Evolutionary conservation across 2,329 filamentous ascomycete species (phyloP).

Genomic region (Aspergillus alliaceus): DNA sequence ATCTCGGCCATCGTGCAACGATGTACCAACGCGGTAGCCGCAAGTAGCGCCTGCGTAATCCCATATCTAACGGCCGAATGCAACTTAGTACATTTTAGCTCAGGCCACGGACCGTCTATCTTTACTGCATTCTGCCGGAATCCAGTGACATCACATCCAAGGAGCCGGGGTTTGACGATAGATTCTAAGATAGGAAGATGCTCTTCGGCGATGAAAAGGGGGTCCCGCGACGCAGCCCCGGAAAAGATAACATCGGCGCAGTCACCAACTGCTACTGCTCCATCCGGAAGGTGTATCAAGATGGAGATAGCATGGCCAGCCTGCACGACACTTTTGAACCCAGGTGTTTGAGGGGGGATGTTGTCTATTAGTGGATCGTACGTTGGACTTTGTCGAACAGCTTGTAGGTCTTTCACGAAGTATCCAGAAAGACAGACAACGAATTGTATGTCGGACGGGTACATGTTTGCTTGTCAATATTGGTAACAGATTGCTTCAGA

Average conservation of each 20-base stretch:
- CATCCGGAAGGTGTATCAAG: slow-evolving; percentile 13
- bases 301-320: slow-evolving; percentile 17
- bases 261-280: slow-evolving; percentile 14
- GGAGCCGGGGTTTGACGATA: slow-evolving; percentile 14
- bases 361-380: slow-evolving; percentile 16
- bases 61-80: slow-evolving; percentile 18
- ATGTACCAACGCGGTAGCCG: slow-evolving; percentile 13
- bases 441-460: slow-evolving; percentile 14
- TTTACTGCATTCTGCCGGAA: not conserved
- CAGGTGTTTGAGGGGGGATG: slow-evolving; percentile 12
- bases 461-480: not conserved
- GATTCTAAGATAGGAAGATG: slow-evolving; percentile 14
- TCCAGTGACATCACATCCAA: slow-evolving; percentile 14
- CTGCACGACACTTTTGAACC: slow-evolving; percentile 18
- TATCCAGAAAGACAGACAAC: slow-evolving; percentile 18
- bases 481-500: not conserved
- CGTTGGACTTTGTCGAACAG: slow-evolving; percentile 13
- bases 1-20: slow-evolving; percentile 14
- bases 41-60: slow-evolving; percentile 15
- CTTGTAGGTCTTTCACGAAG: slow-evolving; percentile 20
- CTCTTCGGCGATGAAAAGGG: slow-evolving; percentile 15
- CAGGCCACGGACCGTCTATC: not conserved
- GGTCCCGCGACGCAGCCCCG: slow-evolving; percentile 18
- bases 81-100: slow-evolving; percentile 5
- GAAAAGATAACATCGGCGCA: slow-evolving; percentile 23